These are phyloP conservation scores for Linnemannia hyalina DNA, from an alignment of 192 early-diverging fungal species.

Conservation along the genomic window DNA sequence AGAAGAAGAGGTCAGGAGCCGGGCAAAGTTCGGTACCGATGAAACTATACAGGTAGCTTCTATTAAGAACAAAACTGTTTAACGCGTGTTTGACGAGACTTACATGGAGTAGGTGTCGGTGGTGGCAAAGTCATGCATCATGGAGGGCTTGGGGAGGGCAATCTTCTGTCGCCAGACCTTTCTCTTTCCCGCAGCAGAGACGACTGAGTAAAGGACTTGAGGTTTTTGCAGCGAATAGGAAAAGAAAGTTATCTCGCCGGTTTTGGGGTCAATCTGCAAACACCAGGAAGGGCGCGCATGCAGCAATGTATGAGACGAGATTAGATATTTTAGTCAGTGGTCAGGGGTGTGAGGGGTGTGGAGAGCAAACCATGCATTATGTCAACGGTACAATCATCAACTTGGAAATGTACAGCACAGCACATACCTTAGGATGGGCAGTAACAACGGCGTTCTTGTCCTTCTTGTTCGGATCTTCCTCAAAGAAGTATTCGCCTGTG, in stretches of 20 bases:
- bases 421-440: constrained; percentile 49
- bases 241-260: constrained; percentile 46
- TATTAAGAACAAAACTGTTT: not conserved
- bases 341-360: not conserved
- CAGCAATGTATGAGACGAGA: not conserved
- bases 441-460: constrained; percentile 22
- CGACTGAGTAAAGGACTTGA: constrained; percentile 23
- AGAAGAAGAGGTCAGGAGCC: not conserved
- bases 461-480: not conserved
- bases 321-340: not conserved
- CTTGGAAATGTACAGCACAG: too few relatives aligned
- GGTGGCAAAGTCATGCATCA: constrained; percentile 50
- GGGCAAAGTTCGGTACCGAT: not conserved
- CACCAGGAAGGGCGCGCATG: not conserved
- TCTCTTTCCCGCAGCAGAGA: constrained; percentile 28
- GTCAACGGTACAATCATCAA: too few relatives aligned
- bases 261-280: constrained; percentile 43
- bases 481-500: constrained; percentile 38
- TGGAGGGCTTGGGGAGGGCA: constrained; percentile 12
- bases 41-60: too few relatives aligned
- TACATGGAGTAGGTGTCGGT: constrained; percentile 37
- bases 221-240: constrained; percentile 8
- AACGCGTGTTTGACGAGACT: not conserved
- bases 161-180: constrained; percentile 40
- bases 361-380: too few relatives aligned